phyloP scores from a whole-genome alignment of 768 basidiomycete species.

The Hygrocybe punicea region DNA sequence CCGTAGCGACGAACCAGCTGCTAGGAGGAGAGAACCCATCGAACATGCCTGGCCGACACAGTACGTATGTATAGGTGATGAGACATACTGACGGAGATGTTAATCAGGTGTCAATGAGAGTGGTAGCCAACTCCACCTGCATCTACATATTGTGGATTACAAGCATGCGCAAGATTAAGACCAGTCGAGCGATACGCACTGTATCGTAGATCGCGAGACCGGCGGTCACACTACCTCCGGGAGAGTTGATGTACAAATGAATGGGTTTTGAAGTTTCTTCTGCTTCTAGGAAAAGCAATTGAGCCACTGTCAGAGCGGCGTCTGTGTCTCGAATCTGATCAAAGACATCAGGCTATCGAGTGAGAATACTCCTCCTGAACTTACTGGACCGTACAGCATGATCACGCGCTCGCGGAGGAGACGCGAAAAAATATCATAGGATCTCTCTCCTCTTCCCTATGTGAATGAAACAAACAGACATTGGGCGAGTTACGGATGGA shows the following conservation, averaged over 20 bases:
- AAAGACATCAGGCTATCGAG: slow-evolving; percentile 11
- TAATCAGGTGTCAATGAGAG: slow-evolving; percentile 17
- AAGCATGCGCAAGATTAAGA: not conserved
- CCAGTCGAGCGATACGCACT: slow-evolving; percentile 47
- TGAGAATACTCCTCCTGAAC: slow-evolving; percentile 25
- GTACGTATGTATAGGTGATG: slow-evolving; percentile 93
- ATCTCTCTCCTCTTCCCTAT: slow-evolving; percentile 81
- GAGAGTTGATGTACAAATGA: slow-evolving; percentile 95
- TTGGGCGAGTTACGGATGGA: not conserved
- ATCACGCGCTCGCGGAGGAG: slow-evolving; percentile 90
- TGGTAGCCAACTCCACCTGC: slow-evolving; percentile 50
- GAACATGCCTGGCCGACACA: slow-evolving; percentile 93
- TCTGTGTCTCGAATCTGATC: slow-evolving; percentile 83
- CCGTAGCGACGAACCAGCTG: slow-evolving; percentile 54
- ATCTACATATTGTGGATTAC: slow-evolving; percentile 44
- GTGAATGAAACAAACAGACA: not conserved
- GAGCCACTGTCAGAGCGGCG: slow-evolving; percentile 84
- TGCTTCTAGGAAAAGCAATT: slow-evolving; percentile 92
- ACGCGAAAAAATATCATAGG: slow-evolving; percentile 95
- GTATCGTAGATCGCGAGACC: slow-evolving; percentile 98
- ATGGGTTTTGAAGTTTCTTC: slow-evolving; percentile 94
- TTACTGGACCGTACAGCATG: slow-evolving; percentile 89
- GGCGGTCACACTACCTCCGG: slow-evolving; percentile 93
- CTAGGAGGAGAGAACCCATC: slow-evolving; percentile 92
- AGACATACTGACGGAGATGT: slow-evolving; percentile 64